These are phyloP conservation scores for Crepidotus sp. DNA, from an alignment of 1,284 basidiomycete species.

Conservation along the genomic window DNA sequence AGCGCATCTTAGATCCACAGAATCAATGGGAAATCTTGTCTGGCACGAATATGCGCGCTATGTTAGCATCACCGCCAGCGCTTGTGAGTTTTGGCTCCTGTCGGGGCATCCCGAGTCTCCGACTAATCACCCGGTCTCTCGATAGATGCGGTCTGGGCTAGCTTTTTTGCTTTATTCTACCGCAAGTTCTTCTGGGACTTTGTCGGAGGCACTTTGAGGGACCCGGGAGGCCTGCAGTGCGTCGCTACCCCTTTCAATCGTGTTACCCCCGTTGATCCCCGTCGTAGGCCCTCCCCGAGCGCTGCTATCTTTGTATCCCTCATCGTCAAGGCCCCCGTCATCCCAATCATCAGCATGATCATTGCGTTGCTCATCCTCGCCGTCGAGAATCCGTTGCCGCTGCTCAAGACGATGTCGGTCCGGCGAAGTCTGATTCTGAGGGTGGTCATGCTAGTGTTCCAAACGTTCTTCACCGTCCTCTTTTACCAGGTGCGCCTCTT, in stretches of 20 bases:
- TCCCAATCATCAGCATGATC: conserved; percentile 60
- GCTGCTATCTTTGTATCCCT: conserved; percentile 57
- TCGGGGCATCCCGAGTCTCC: background rate
- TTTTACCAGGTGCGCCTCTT: conserved; percentile 63
- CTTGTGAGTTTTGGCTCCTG: conserved; percentile 52
- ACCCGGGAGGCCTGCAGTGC: conserved; percentile 74
- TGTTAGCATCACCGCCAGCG: conserved; percentile 60
- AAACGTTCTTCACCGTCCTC: conserved; percentile 57
- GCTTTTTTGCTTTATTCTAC: conserved; percentile 70
- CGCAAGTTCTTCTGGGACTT: conserved; percentile 93
- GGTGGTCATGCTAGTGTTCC: conserved; percentile 55
- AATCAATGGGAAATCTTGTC: conserved; percentile 68
- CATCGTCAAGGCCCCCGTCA: conserved; percentile 65
- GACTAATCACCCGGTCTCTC: conserved; percentile 7
- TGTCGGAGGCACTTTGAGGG: conserved; percentile 56
- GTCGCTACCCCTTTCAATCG: conserved; percentile 25
- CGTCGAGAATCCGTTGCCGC: conserved; percentile 60
- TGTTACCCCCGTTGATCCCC: conserved; percentile 2
- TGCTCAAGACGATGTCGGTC: conserved; percentile 45
- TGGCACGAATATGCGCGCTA: conserved; percentile 76
- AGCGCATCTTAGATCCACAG: conserved; percentile 12
- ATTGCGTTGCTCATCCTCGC: conserved; percentile 49
- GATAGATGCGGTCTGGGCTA: conserved; percentile 72
- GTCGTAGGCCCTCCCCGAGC: conserved; percentile 51
- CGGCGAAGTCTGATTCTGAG: conserved; percentile 59